A percentile compares a stretch with the other conserved stretches of the same genome.
phyloP scores from a whole-genome alignment of 2,329 filamentous ascomycete genomes.

The Stachybotrys echinatus region DNA sequence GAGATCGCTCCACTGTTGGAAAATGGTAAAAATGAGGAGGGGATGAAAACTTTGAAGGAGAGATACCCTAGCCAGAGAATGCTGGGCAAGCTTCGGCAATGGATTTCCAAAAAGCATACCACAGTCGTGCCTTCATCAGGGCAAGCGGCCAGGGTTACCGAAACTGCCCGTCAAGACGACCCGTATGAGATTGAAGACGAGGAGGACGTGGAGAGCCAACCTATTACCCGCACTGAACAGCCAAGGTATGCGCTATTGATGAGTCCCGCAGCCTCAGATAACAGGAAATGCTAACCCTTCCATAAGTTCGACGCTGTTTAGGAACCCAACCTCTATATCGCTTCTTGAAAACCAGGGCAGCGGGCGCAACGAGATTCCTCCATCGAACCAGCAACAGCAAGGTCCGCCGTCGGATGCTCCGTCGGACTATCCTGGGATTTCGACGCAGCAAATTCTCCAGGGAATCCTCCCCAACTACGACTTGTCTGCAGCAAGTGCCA shows the following conservation, averaged over 20 bases:
- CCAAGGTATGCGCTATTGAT: background rate
- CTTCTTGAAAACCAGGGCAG: conserved; percentile 9
- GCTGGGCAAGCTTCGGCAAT: conserved; percentile 10
- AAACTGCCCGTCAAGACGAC: background rate
- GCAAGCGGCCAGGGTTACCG: no score
- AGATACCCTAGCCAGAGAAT: conserved; percentile 12
- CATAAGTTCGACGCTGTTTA: conserved; percentile 17
- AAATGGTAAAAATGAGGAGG: conserved; percentile 4
- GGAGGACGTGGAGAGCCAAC: background rate
- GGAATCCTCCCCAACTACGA: background rate
- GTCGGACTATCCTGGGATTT: conserved; percentile 14
- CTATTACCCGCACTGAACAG: conserved; percentile 1
- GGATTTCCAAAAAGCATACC: conserved; percentile 10
- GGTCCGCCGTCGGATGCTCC: conserved; percentile 9
- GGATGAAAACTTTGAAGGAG: conserved; percentile 8
- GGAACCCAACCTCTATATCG: conserved; percentile 10
- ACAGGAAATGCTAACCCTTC: no score
- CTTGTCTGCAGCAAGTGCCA: no score
- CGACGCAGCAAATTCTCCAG: conserved; percentile 13
- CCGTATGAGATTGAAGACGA: conserved; percentile 1
- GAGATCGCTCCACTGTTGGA: conserved; percentile 11
- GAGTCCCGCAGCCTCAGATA: no score
- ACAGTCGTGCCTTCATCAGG: no score
- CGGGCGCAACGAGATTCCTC: conserved; percentile 4
- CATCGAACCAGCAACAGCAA: conserved; percentile 15